Conservation (phyloP, 495 filamentous ascomycete species). For the Aspergillus nidulans region DNA sequence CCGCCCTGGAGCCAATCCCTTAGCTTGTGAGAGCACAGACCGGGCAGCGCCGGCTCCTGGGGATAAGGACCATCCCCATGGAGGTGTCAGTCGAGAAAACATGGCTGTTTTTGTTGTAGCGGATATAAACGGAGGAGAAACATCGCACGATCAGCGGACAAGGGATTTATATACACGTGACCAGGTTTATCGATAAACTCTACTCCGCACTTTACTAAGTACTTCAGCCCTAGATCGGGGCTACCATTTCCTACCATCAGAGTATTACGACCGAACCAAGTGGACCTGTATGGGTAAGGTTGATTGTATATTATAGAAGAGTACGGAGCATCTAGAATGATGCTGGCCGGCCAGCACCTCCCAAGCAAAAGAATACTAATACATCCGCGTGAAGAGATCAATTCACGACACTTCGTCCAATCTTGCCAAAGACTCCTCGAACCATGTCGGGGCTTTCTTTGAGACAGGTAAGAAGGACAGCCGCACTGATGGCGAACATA, state of each 20-base stretch:
- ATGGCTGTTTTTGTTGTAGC: conserved; percentile 22
- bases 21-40: conserved; percentile 12
- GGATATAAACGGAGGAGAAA: conserved; percentile 11
- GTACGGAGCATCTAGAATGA: background rate
- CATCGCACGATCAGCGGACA: conserved; percentile 8
- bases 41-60: conserved; percentile 14
- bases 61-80: conserved; percentile 22
- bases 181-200: conserved; percentile 16
- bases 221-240: background rate
- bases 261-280: no score
- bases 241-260: background rate
- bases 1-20: conserved; percentile 23
- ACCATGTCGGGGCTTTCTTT: conserved; percentile 62
- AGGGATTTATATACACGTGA: conserved; percentile 22
- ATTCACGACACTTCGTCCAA: conserved; percentile 55
- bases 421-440: conserved; percentile 67
- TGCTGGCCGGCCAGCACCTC: conserved; percentile 4
- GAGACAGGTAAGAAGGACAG: conserved; percentile 68
- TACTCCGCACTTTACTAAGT: background rate
- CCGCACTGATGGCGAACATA: conserved; percentile 69
- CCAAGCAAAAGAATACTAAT: background rate
- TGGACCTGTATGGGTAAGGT: background rate
- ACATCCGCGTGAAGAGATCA: conserved; percentile 9
- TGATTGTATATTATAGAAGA: background rate
- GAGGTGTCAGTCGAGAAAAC: conserved; percentile 29